Base-by-base conservation (phyloP, 73 alveolate species). In the Durusdinium trenchii region DNA sequence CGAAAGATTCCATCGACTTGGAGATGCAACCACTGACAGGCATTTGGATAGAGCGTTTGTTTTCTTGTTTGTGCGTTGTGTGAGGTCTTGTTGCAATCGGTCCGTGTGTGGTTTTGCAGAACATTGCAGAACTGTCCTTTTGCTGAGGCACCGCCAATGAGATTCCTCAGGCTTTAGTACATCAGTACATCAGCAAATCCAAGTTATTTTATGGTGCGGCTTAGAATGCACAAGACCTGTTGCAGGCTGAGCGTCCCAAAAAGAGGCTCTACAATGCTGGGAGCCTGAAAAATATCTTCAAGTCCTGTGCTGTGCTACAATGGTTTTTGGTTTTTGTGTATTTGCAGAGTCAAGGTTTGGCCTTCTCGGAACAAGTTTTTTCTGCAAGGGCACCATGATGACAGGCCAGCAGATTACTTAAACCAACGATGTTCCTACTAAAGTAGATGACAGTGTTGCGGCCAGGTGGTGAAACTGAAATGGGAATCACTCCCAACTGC, bases 401-500 rank as follows among this genome's bases (percentile, higher is more conserved):
- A 93, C 99, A 71, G 99, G 99, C 87, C 40, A 5, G 54, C 35
- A 62, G 40, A 62, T 62, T 62, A n/a, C 76, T 10, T 40, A 62
- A 20, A 6, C 32, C 43, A 10, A 20, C 40, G 16, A 6, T 26
- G 6, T 26, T 35, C 6, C 40, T 6, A 62, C 7, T 20, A 20
- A 10, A 20, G 4, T 6, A 3, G 32, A 6, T 62, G 76, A 38
- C 46, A 35, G 48, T 48, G 50, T 5, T 10, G 46, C 23, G 50
- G 42, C 32, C 76, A 93, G 99, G 99, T 52, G 99, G 99, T n/a
- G 99, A 93, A 52, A 93, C 99, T 1, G 99, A 93, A 45, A 71
- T 93, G 90, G 99, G 99, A 51, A 93, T 93, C 92, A 93, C 99
- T 93, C 99, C 99, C 50, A 75, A 93, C 51, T 93, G 99, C 40